Conservation (phyloP, 202 grass and related monocot species). For the Musa balbisiana region DNA sequence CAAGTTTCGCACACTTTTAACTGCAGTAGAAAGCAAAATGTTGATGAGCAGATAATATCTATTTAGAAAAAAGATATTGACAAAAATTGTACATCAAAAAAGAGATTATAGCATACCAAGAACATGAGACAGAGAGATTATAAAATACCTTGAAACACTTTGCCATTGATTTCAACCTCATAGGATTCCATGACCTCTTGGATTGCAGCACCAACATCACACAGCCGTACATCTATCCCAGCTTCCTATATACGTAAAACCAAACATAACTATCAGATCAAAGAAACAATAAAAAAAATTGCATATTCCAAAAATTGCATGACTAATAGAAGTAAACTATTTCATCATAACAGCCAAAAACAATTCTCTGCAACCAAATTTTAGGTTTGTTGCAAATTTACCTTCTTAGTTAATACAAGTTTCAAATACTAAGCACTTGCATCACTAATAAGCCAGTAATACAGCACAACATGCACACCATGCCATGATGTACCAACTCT, state of each 20-base stretch:
- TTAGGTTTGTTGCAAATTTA: too few relatives aligned
- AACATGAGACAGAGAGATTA: constrained; percentile 2
- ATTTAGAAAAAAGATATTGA: neutral
- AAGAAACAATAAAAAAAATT: neutral
- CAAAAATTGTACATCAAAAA: neutral
- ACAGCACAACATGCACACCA: too few relatives aligned
- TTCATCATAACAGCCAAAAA: too few relatives aligned
- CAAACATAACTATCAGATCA: neutral
- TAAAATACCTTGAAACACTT: constrained; percentile 77
- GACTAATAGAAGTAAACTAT: too few relatives aligned
- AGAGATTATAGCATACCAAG: neutral
- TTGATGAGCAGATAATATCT: constrained; percentile 4
- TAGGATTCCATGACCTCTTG: constrained; percentile 99
- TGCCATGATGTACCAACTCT: too few relatives aligned
- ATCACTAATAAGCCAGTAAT: too few relatives aligned
- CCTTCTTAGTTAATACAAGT: too few relatives aligned
- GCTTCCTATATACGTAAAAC: constrained; percentile 56
- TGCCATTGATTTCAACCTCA: constrained; percentile 98
- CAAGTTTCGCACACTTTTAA: constrained; percentile 82
- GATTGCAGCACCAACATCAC: constrained; percentile 96
- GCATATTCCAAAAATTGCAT: too few relatives aligned
- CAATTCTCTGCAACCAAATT: too few relatives aligned
- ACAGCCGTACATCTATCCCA: constrained; percentile 89
- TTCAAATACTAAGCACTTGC: too few relatives aligned
- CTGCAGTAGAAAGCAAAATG: constrained; percentile 26